Conservation (phyloP, 345 rosid species). For the Camelina neglecta region DNA sequence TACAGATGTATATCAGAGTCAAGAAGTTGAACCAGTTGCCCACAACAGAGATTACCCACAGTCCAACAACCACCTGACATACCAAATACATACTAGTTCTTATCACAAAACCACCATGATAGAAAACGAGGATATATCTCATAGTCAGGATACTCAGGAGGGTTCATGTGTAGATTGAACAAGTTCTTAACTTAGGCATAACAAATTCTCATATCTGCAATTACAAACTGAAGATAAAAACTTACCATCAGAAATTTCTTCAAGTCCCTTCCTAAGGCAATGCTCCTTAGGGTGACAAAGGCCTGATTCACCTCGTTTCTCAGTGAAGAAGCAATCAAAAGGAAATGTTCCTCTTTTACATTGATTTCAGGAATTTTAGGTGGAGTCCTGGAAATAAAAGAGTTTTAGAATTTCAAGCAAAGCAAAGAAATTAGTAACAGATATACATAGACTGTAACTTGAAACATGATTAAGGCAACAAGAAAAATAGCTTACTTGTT, state of each 20-base stretch:
- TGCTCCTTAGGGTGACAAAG: conserved; percentile 51
- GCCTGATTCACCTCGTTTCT: conserved; percentile 60
- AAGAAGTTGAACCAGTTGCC: conserved; percentile 82
- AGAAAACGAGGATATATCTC: no score
- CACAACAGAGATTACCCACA: conserved; percentile 71
- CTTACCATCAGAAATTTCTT: conserved; percentile 72
- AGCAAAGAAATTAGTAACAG: neutral
- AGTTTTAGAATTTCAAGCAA: neutral
- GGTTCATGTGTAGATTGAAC: neutral
- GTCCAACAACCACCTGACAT: conserved; percentile 62
- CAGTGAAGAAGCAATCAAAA: conserved; percentile 64
- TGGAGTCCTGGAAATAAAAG: conserved; percentile 45
- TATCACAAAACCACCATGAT: neutral
- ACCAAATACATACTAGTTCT: neutral
- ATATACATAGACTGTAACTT: no score
- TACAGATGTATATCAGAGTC: conserved; percentile 71
- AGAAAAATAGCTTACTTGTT: conserved; percentile 57
- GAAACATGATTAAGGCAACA: neutral
- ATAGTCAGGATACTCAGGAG: neutral
- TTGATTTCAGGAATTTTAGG: conserved; percentile 74
- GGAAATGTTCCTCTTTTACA: conserved; percentile 65
- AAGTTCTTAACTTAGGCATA: conserved; percentile 5
- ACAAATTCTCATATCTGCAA: neutral
- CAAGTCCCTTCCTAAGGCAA: conserved; percentile 75
- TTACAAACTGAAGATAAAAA: neutral